These are phyloP conservation scores for Wickerhamiella bombiphila DNA, from an alignment of 805 yeast genomes.

Conservation along the genomic window DNA sequence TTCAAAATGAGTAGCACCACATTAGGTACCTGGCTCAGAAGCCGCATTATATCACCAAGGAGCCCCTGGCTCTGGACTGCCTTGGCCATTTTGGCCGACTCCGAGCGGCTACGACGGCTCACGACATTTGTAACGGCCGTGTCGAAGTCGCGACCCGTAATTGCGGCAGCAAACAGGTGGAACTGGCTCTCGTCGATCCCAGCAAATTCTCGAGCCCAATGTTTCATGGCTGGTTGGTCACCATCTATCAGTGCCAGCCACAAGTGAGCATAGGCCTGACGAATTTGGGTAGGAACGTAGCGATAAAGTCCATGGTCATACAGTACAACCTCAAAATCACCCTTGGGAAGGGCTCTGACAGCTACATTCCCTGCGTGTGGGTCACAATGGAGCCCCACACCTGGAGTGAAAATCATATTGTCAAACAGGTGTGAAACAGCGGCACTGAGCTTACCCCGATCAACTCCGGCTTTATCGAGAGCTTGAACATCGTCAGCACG, in stretches of 20 bases:
- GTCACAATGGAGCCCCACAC: conserved; percentile 88
- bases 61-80: conserved; percentile 46
- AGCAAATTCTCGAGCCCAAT: conserved; percentile 67
- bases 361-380: conserved; percentile 98
- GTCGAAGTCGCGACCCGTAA: conserved; percentile 83
- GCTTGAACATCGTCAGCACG: conserved; percentile 64
- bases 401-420: conserved; percentile 88
- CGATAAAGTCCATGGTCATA: conserved; percentile 95
- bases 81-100: conserved; percentile 50
- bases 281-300: conserved; percentile 58
- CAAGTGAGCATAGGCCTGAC: conserved; percentile 73
- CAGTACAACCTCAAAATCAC: conserved; percentile 63
- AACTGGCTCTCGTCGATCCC: conserved; percentile 64
- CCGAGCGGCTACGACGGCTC: conserved; percentile 41
- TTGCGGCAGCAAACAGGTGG: conserved; percentile 77
- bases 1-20: conserved; percentile 75
- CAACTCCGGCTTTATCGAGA: conserved; percentile 47
- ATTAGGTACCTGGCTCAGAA: conserved; percentile 68
- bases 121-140: conserved; percentile 51
- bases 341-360: conserved; percentile 33
- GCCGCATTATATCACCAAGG: conserved; percentile 60
- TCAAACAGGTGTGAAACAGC: conserved; percentile 86
- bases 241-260: conserved; percentile 81
- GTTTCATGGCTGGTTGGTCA: conserved; percentile 48
- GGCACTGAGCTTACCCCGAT: conserved; percentile 62